phyloP scores from a whole-genome alignment of 495 filamentous ascomycete genomes.

The Penicillium odoratum region DNA sequence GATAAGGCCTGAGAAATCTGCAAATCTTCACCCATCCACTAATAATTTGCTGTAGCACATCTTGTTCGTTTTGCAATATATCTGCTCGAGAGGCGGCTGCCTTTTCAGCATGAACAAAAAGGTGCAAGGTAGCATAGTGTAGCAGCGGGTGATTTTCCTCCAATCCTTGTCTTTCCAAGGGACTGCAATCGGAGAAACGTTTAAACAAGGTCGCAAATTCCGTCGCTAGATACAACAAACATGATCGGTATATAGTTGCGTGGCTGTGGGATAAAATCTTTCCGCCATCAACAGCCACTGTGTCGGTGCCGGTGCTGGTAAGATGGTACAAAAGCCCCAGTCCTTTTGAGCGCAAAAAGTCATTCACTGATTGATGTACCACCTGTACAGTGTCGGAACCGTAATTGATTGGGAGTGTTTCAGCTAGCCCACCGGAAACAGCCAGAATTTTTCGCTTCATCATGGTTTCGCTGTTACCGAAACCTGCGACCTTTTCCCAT shows the following conservation, averaged over 20 bases:
- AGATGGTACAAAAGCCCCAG: constrained; percentile 20
- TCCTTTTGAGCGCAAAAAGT: constrained; percentile 16
- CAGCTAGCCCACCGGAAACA: constrained; percentile 18
- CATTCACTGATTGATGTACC: constrained; percentile 21
- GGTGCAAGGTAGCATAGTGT: constrained; percentile 10
- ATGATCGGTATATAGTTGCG: constrained; percentile 11
- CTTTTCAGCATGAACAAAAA: constrained; percentile 16
- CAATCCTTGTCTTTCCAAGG: too few species aligned
- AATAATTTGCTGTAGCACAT: constrained; percentile 8
- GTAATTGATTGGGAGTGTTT: constrained; percentile 4
- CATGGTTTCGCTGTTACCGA: constrained; percentile 9
- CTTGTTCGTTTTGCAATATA: constrained; percentile 3
- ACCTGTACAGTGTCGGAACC: constrained; percentile 10
- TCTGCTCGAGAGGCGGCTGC: background rate
- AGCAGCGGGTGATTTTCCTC: constrained; percentile 12
- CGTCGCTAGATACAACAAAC: constrained; percentile 10
- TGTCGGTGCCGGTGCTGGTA: constrained; percentile 12
- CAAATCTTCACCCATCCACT: constrained; percentile 8
- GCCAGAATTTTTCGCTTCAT: constrained; percentile 12
- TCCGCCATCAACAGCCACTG: background rate
- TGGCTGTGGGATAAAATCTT: constrained; percentile 7
- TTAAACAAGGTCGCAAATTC: background rate
- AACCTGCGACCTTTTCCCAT: constrained; percentile 7
- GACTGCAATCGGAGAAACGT: too few species aligned
- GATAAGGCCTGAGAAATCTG: background rate